Conservation (phyloP, 2,329 filamentous ascomycete species). For the Colletotrichum sp. region DNA sequence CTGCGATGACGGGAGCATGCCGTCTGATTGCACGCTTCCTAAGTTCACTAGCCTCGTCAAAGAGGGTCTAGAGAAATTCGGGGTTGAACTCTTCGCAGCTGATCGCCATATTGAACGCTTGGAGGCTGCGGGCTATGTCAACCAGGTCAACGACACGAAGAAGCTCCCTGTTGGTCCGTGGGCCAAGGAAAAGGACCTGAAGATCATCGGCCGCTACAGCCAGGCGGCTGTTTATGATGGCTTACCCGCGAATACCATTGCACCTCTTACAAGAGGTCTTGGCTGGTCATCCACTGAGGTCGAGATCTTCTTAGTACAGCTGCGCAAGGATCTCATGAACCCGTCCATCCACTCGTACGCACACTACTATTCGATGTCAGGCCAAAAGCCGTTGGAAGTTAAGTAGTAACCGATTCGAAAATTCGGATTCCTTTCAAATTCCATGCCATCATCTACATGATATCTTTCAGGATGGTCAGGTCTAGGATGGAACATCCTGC, state of each 20-base stretch:
- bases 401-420: neutral
- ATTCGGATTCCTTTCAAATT: neutral
- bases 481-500: neutral
- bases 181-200: conserved; percentile 56
- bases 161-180: conserved; percentile 57
- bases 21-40: conserved; percentile 20
- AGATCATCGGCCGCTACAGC: neutral
- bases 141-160: conserved; percentile 40
- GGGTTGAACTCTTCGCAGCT: conserved; percentile 54
- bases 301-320: neutral
- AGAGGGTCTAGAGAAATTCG: conserved; percentile 57
- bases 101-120: conserved; percentile 49
- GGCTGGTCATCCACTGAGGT: neutral
- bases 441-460: neutral
- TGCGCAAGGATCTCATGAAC: neutral
- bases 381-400: neutral
- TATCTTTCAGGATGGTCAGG: neutral
- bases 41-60: conserved; percentile 47
- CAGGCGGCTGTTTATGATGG: neutral
- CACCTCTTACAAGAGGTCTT: neutral
- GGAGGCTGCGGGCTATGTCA: conserved; percentile 54
- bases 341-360: conserved; percentile 36
- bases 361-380: neutral
- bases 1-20: conserved; percentile 46
- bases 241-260: neutral